Conservation (phyloP, 768 basidiomycete species). For the Termitomyces sp. region DNA sequence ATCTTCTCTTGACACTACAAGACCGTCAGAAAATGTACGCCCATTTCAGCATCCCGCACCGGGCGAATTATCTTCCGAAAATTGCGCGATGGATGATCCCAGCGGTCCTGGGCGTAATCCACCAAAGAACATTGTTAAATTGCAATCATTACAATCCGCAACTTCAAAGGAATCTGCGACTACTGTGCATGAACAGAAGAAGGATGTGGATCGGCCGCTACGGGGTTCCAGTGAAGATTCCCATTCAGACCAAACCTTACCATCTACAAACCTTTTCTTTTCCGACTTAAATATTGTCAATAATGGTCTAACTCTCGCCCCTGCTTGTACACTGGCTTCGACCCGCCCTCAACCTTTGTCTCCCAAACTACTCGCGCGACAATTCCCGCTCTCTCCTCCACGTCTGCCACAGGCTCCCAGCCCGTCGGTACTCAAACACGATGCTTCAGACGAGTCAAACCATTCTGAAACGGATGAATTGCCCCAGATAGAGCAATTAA, state of each 20-base stretch:
- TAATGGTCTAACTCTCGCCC: not conserved
- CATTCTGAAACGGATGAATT: conserved; percentile 6
- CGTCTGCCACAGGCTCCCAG: not conserved
- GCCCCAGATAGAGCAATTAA: conserved; percentile 1
- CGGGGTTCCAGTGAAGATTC: not conserved
- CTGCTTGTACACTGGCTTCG: not conserved
- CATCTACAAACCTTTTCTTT: not conserved
- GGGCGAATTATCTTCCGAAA: not conserved
- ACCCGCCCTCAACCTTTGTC: not conserved
- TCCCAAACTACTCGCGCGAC: not conserved
- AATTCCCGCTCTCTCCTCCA: conserved; percentile 13
- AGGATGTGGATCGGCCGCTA: not conserved
- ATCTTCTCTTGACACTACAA: not conserved
- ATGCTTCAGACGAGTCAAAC: not conserved
- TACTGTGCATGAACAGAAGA: not conserved
- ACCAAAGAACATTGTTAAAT: not conserved
- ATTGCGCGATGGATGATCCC: not conserved
- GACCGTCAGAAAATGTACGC: not conserved
- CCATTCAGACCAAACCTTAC: not conserved
- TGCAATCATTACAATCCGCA: not conserved
- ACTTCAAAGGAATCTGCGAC: not conserved
- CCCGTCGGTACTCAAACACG: not conserved
- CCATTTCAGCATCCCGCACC: not conserved
- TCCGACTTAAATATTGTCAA: not conserved
- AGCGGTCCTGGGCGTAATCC: not conserved